phyloP scores from a whole-genome alignment of 2,329 filamentous ascomycete genomes.

The Apiospora phragmitis region DNA sequence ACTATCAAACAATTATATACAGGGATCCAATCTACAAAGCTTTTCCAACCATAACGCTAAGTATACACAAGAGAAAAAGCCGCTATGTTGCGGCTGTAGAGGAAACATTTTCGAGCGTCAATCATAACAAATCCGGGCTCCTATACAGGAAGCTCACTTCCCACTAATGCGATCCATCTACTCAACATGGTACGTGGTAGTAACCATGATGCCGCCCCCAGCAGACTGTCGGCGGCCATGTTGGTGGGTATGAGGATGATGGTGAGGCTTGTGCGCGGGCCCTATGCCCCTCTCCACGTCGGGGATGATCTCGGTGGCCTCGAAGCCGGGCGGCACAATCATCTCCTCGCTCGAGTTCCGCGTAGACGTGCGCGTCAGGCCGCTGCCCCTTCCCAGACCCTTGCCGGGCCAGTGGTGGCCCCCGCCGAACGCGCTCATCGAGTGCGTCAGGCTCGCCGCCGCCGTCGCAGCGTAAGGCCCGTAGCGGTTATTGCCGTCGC shows the following conservation, averaged over 20 bases:
- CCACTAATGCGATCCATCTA: neutral
- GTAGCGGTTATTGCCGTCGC: neutral
- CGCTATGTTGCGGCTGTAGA: neutral
- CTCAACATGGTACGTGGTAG: constrained; percentile 13
- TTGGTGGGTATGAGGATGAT: neutral
- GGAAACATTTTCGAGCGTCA: neutral
- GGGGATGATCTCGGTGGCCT: neutral
- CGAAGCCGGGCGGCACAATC: neutral
- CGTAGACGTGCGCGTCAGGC: neutral
- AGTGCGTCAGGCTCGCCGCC: neutral
- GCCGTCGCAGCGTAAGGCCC: neutral
- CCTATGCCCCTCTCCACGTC: neutral
- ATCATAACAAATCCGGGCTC: neutral
- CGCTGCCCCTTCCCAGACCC: neutral
- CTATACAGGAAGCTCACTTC: too few relatives aligned
- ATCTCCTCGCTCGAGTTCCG: constrained; percentile 9
- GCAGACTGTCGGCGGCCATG: neutral
- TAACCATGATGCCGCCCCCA: constrained; percentile 10
- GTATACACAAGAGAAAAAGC: neutral
- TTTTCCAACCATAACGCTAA: neutral
- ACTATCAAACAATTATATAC: neutral
- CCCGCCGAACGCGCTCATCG: neutral
- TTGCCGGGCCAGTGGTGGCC: neutral
- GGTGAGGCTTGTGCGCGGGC: neutral
- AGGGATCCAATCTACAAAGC: neutral